Evolutionary conservation across 2,329 filamentous ascomycete genomes (phyloP), one percentile per base, ranked within the genome.

Genomic region (Epicoccum sorghinum): DNA sequence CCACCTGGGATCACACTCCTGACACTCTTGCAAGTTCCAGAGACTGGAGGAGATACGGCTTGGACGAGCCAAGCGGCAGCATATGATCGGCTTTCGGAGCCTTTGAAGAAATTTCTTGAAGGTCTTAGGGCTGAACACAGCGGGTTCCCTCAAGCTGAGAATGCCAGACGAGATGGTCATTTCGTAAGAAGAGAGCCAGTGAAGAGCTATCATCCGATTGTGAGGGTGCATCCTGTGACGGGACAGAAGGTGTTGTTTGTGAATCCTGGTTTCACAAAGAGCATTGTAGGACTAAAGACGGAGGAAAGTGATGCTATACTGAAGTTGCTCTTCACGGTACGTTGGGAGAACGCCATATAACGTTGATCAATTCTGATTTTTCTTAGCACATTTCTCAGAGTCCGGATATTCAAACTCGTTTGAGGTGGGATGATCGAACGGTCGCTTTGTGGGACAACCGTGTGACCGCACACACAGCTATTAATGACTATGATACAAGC

Each of bases 401-500:
- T 30, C 83, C 86, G 41, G 88, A 91, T 66, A 83, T 90, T 68
- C 89, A 91, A 63, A 80, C 80, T 3, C 83, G 89, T 23, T 81
- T 95, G 45, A 88, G 87, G 71, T 95, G 90, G 90, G 85, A 86
- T 66, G 81, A 85, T 52, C 83, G 84, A 14, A 92, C 89, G 0
- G 90, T 93, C 2, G 88, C 93, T 2, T 84, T 93, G 1, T 93
- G 90, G 90, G 90, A 93, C 72, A 93, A 92, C 77, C 81, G 89
- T 25, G 83, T 91, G 0, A 91, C 88, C 6, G 82, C 85, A 64
- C 90, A 95, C 73, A 88, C 88, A 7, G 90, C 90, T 1, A 79
- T 93, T 30, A 80, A 91, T 1, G 90, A 95, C 71, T 96, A 67
- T 37, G 57, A 65, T 39, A 60, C 64, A 4, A 59, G 52, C 30